Percentiles rank a stretch among this genome's conserved stretches.
These are phyloP conservation scores for Xylaria palmicola DNA, from an alignment of 495 filamentous ascomycete species.

Conservation along the genomic window DNA sequence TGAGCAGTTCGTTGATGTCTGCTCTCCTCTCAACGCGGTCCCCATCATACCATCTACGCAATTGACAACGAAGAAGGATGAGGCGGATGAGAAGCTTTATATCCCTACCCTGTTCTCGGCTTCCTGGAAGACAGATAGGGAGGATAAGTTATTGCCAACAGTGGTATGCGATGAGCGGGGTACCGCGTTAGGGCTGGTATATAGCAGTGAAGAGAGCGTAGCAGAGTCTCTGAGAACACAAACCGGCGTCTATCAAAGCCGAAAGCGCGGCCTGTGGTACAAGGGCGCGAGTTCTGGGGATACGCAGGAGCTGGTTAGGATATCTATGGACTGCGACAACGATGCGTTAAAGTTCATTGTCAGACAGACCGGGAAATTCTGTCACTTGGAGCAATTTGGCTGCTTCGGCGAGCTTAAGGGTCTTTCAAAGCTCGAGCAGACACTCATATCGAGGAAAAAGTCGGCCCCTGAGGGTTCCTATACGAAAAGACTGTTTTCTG, in stretches of 20 bases:
- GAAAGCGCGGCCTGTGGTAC: constrained; percentile 93
- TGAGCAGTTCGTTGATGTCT: constrained; percentile 52
- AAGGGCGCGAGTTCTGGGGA: constrained; percentile 95
- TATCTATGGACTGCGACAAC: constrained; percentile 87
- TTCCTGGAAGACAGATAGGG: constrained; percentile 71
- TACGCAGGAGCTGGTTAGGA: constrained; percentile 79
- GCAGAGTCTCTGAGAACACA: constrained; percentile 81
- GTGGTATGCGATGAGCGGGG: constrained; percentile 89
- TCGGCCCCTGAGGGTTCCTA: constrained; percentile 88
- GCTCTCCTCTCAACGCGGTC: constrained; percentile 59
- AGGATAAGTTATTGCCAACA: constrained; percentile 83
- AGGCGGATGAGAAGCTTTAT: constrained; percentile 55
- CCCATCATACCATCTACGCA: constrained; percentile 71
- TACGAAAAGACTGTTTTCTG: constrained; percentile 87
- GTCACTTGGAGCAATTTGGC: constrained; percentile 84
- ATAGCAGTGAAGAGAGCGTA: constrained; percentile 89
- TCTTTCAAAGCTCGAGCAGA: constrained; percentile 80
- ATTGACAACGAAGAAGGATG: constrained; percentile 64
- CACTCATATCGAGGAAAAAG: constrained; percentile 71
- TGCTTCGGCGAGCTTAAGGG: constrained; percentile 88
- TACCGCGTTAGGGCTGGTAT: constrained; percentile 81
- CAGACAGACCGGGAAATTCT: constrained; percentile 89
- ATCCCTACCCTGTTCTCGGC: constrained; percentile 68
- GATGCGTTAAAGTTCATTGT: constrained; percentile 90
- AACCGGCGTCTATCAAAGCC: constrained; percentile 90